A percentile compares a stretch with the other conserved stretches of the same genome.
Evolutionary conservation across 148 eudicot genomes (phyloP).

Genomic region (Vaccinium vitisidaea): DNA sequence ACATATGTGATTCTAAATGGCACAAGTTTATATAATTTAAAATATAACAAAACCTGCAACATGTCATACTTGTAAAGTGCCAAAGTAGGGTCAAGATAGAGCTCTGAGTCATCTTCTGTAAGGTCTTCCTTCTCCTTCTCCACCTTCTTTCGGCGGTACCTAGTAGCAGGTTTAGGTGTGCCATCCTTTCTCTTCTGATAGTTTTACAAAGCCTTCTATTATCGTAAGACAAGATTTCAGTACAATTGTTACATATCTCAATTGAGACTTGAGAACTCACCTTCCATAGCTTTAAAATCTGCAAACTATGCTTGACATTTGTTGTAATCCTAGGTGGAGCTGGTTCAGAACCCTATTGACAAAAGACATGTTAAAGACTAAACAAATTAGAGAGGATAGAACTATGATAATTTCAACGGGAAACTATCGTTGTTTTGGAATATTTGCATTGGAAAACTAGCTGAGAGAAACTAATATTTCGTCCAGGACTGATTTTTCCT

Average conservation of each 20-base stretch:
- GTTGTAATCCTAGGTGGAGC: constrained; percentile 91
- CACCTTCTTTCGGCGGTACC: constrained; percentile 82
- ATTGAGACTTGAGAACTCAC: constrained; percentile 31
- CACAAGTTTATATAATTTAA: not conserved
- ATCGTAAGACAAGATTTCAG: constrained; percentile 11
- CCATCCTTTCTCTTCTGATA: constrained; percentile 56
- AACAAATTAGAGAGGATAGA: not conserved
- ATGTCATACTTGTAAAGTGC: constrained; percentile 66
- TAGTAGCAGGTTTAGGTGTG: constrained; percentile 77
- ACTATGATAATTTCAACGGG: not conserved
- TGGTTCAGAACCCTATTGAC: constrained; percentile 58
- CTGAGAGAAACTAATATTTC: not conserved
- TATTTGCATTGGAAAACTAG: not conserved
- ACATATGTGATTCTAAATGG: constrained; percentile 18
- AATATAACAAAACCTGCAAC: constrained; percentile 24
- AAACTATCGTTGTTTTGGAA: not conserved
- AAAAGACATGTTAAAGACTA: constrained; percentile 11
- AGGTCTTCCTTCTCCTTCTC: constrained; percentile 91
- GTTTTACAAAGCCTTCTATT: constrained; percentile 43
- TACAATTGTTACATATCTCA: not conserved
- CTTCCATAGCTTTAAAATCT: constrained; percentile 83
- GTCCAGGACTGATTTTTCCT: not conserved
- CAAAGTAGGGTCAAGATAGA: constrained; percentile 75
- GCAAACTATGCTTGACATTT: constrained; percentile 88
- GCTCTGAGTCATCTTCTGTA: constrained; percentile 66